Evolutionary conservation across 495 filamentous ascomycete genomes (phyloP), one percentile per base, ranked within the genome.

Genomic region (Tuber brumale): DNA sequence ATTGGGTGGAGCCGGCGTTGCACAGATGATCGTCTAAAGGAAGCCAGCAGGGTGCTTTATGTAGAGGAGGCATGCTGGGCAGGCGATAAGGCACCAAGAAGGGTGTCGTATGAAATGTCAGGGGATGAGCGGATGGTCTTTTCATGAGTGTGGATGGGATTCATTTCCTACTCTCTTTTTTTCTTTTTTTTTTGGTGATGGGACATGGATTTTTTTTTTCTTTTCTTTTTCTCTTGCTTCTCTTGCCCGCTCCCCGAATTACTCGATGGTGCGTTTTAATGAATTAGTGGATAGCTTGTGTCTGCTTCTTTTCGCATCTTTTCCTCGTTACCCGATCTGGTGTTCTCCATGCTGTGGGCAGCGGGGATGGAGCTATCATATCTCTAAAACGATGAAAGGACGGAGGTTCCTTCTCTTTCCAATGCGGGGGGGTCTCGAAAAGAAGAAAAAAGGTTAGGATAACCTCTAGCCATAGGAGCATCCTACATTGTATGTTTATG

Each of bases 11-110:
- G 92, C 92, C 77, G 95, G 96, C 31, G 90, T 98, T 78, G 95
- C 94, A 76, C 95, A 97, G 87, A 97, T 98, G 96, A 98, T 99
- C 86, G 94, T 99, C 83, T 97, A 87, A 88, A 81, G 57, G 69
- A 75, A 69, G n/a, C 57, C 69, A 70, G 21, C 51, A 61, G 45
- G 31, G 35, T 42, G 48, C 31, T n/a, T 57, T 71, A n/a, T 39
- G 74, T 70, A 66, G 46, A 72, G 41, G 45, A 45, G 69, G 75
- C 45, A 74, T 23, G 43, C 57, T 16, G 27, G 12, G 27, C 57
- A 43, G n/a, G 18, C 16, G 44, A 23, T 19, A 45, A 35, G 41
- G 39, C 27, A 44, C 16, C 8, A 39, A 37, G 66, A 74, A 21
- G 48, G 43, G 70, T 71, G 70, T 51, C 42, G 23, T 79, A 74